Evolutionary conservation across 148 eudicot species (phyloP), one percentile per base, ranked within the genome.

Genomic region (Cornus suecica): DNA sequence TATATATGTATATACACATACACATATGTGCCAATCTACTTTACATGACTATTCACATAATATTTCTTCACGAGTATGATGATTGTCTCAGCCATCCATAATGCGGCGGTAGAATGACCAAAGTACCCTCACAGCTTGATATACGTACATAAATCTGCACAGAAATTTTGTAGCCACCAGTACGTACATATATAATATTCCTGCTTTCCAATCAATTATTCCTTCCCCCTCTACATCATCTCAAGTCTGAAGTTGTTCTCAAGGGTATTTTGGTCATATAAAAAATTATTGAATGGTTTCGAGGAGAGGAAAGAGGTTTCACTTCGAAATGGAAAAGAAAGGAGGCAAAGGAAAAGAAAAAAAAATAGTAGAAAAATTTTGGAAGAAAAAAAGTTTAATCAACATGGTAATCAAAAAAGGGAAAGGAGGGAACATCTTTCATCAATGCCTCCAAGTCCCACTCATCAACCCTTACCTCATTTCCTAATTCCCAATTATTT

Each of bases 401-500:
- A 78, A 83, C 81, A 78, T 88, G 89, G 79, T 81, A 89, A 76
- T 89, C 91, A 77, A 88, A 84, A 67, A 81, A 82, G 71, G 92
- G 91, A 68, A 90, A 83, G 45, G 88, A 81, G 42, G 89, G 78
- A 74, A 85, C 86, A 78, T 90, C 93, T 74, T 80, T 89, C 94
- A 92, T 89, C 28, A 92, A 76, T 10, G 89, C 97, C 79, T 92
- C 97, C 56, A 92, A 90, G 72, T 90, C 90, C 97, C 94, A 92
- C 69, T 92, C 97, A 69, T 87, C 93, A 62, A 90, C 80, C 80
- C 85, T 87, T 69, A 87, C 73, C 20, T 86, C 88, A 13, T 75
- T 84, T 68, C 79, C 92, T 66, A n/a, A n/a, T n/a, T 84, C 87
- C 89, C 85, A 89, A 74, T 76, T 74, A 65, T 66, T 78, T 45